Evolutionary conservation across 75 land plant genomes (phyloP), one percentile per base, ranked within the genome.

Genomic region (Pinus tabuliformis): DNA sequence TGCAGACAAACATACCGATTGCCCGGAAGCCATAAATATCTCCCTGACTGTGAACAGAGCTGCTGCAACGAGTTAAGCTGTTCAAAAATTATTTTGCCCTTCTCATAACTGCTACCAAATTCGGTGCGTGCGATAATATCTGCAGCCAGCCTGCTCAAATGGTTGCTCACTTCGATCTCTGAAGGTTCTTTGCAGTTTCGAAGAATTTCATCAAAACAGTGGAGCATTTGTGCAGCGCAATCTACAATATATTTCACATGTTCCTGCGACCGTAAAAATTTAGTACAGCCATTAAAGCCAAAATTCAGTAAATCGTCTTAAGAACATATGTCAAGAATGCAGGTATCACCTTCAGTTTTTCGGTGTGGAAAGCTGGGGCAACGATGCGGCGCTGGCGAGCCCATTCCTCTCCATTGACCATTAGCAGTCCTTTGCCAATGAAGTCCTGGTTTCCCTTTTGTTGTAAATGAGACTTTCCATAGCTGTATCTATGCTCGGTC

Each of bases 61-160:
- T 76, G 59, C 73, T 94, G 94, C 54, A 94, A 59, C 16, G 71
- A 59, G 0, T 81, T 86, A 17, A 94, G 86, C 6, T 82, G 88
- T 36, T 91, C 82, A 78, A 92, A 91, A 16, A 92, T 91, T 39
- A 76, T 72, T 74, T 84, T 94, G 21, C 96, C 99, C 66, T 87
- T 92, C 70, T 95, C 98, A 75, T 88, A 91, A 71, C 88, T 89
- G 68, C 81, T 81, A 9, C 83, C 95, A 54, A 97, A 95, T 17
- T 87, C 94, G 12, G 95, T 88, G 24, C 81, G 74, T 2, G 96
- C 91, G 26, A 97, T 91, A 49, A 97, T 91, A 45, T 93, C 92
- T 0, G 87, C 92, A 2, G 99, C 81, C 21, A 95, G 81, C 15
- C 79, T 74, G 6, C 75, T 76, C 78, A 97, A 57, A 80, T 87